Evolutionary conservation across 2,329 filamentous ascomycete species (phyloP), one percentile per base, ranked within the genome.

Genomic region (Colletotrichum karsti): DNA sequence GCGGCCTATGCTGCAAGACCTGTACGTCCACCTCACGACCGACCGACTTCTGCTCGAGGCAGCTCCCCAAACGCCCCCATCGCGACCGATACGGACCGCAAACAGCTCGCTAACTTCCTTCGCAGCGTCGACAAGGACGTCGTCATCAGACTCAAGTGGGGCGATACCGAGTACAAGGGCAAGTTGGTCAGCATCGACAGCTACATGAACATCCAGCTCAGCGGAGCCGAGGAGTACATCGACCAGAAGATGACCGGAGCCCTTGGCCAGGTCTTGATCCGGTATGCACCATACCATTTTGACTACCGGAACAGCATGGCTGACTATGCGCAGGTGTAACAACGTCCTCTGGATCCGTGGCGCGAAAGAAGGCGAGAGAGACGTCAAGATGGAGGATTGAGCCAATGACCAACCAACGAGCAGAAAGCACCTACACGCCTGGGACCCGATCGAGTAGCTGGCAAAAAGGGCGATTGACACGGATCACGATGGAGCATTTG

Each of bases 121-220:
- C 18, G 5, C 72, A 94, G 92, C 71, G 92, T 99, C 82, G 93
- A 97, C 85, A 93, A 97, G 80, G 90, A 95, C 77, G 91, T 99
- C 77, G 87, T 95, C 71, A 92, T 99, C 71, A 93, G 95, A 75
- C 88, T 99, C 72, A 99, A 99, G 88, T 99, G 96, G 96, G 94
- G 94, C 74, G 92, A 98, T 82, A 96, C 94, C 68, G 96, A 99
- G 81, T 99, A 99, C 88, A 97, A 95, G 81, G 96, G 96, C 79
- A 89, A 90, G 72, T 89, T 99, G 70, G 93, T 97, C 77, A 95
- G 92, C 75, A 93, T 97, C 77, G 96, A 99, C 84, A 94, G 93
- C 78, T 99, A 99, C 86, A 98, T 99, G 95, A 99, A 99, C 85
- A 91, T 99, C 72, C 94, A 98, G 83, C 88, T 99, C 71, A 90